Evolutionary conservation across 192 early-diverging fungal species (phyloP), one percentile per base, ranked within the genome.

Genomic region (Linderina pennispora): DNA sequence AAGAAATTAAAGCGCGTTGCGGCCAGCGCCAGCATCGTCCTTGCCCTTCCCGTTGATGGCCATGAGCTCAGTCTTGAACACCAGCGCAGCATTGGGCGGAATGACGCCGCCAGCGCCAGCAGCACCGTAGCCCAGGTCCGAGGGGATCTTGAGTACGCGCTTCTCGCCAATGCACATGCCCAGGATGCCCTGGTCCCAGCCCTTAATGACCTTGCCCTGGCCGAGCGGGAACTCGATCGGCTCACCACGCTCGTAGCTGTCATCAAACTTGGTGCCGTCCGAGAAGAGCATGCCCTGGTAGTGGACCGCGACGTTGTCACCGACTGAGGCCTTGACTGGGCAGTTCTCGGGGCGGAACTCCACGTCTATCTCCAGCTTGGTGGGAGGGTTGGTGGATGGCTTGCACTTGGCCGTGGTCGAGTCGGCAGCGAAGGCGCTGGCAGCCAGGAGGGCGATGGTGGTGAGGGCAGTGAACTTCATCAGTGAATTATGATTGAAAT

Each of bases 191-290:
- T 82, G 75, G 60, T 81, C 80, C 86, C 86, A 85, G 23, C 84
- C 89, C 46, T 80, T 72, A 52, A 98, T 98, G 45, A 98, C 92
- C 41, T 80, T 87, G 8, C 89, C 89, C n/a, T 88, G 85, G 48
- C 94, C 94, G 48, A 98, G 86, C 15, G 62, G 71, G 64, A 85
- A 90, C 11, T 76, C 73, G 43, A 95, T 85, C 26, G 94, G 90
- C 32, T 80, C 33, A 5, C 81, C 78, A 32, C 90, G 89, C 56
- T 92, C 85, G 26, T 65, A 51, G 46, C 87, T 88, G 43, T 85
- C 86, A 56, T 98, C 94, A 55, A 98, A 98, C 64, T 88, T 81
- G 13, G 45, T 71, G 16, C 90, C 90, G 50, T 83, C 75, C 45
- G 73, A 69, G n/a, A 61, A 50, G 6, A 89, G 61, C 11, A 34